Evolutionary conservation across 2,329 filamentous ascomycete genomes (phyloP), one percentile per base, ranked within the genome.

Genomic region (Epichloe typhina): DNA sequence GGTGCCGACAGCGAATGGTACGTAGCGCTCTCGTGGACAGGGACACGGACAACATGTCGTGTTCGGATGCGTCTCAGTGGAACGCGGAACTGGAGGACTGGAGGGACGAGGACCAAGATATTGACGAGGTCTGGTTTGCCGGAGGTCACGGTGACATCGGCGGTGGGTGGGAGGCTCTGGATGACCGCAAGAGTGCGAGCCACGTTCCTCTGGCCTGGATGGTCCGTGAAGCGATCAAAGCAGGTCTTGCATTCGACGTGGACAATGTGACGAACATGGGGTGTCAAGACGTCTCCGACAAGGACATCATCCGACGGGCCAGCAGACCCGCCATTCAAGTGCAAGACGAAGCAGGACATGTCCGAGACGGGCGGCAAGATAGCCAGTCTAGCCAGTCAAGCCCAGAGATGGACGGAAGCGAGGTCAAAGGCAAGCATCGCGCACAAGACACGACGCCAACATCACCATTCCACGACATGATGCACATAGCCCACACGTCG

Each of bases 121-220:
- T 91, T 46, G 77, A 86, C 53, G 87, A 93, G 59, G 77, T 91
- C 1, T 87, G 84, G 83, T 93, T 93, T 59, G 74, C 86, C 0
- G 87, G 87, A 8, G 82, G 83, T 11, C 87, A 94, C 55, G 86
- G 80, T 2, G 86, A 91, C 55, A 80, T 90, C 33, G 86, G 86
- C 1, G 86, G 86, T 9, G 86, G 86, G 0, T 89, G 85, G 86
- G 76, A 78, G 47, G 68, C 76, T 4, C 67, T 78, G 0, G 64
- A 70, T 0, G 70, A 71, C 1, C 73, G 71, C 23, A 84, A 86
- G 60, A 74, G 82, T 7, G 71, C 85, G 23, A 85, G 81, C 55
- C 83, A 87, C 57, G 74, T 82, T 1, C 82, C 83, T 0, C 70
- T 87, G 2, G 76, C 82, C 0, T 87, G 83, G 77, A 87, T 88